phyloP scores from a whole-genome alignment of 495 filamentous ascomycete genomes.

The Cercophora sp. region DNA sequence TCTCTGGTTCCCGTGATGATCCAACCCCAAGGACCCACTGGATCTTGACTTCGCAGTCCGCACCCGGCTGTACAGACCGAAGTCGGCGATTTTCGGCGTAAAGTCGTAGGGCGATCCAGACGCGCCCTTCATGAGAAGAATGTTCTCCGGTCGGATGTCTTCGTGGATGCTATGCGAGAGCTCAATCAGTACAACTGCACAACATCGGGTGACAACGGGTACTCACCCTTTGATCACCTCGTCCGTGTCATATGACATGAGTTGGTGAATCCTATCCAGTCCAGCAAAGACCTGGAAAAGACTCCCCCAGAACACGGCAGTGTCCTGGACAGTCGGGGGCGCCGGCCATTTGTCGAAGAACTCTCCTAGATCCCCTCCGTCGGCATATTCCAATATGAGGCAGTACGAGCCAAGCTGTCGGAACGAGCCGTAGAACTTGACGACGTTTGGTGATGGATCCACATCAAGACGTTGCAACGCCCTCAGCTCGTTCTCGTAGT shows the following conservation, averaged over 20 bases:
- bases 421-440: constrained; percentile 43
- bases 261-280: constrained; percentile 37
- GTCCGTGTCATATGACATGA: neutral
- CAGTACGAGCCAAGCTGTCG: constrained; percentile 34
- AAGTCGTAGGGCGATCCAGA: constrained; percentile 24
- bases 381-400: constrained; percentile 45
- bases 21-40: constrained; percentile 22
- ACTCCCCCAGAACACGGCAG: constrained; percentile 39
- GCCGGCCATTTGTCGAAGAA: constrained; percentile 30
- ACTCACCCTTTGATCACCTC: constrained; percentile 1
- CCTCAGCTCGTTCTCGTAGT: constrained; percentile 33
- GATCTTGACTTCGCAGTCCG: constrained; percentile 8
- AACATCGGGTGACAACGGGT: too few species aligned
- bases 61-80: constrained; percentile 32
- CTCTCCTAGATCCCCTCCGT: constrained; percentile 39
- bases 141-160: constrained; percentile 39
- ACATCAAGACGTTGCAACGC: constrained; percentile 32
- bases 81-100: constrained; percentile 38
- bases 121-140: constrained; percentile 30
- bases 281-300: constrained; percentile 36
- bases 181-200: too few species aligned
- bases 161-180: too few species aligned
- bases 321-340: constrained; percentile 31
- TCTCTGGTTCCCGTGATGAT: constrained; percentile 26
- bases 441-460: constrained; percentile 27